These are phyloP conservation scores for Penicillium flavigenum DNA, from an alignment of 495 filamentous ascomycete species.

Conservation along the genomic window DNA sequence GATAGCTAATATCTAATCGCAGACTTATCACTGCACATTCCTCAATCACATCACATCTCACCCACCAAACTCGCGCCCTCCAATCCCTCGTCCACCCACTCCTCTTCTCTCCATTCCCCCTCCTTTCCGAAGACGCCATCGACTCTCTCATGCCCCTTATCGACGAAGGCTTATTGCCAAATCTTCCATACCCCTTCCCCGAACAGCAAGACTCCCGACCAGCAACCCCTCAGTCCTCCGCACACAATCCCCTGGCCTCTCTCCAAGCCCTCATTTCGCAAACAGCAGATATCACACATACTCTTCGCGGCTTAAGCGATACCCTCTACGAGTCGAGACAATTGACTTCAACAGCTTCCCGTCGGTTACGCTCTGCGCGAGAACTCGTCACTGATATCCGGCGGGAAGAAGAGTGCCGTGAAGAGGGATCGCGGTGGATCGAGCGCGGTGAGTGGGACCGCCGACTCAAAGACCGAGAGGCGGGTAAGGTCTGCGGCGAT, in stretches of 20 bases:
- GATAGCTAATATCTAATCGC: constrained; percentile 24
- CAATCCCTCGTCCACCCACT: constrained; percentile 76
- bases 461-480: constrained; percentile 70
- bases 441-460: constrained; percentile 77
- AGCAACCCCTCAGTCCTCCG: constrained; percentile 31
- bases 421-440: constrained; percentile 79
- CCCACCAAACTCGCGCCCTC: constrained; percentile 79
- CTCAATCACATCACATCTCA: constrained; percentile 77
- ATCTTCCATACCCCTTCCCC: constrained; percentile 48
- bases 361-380: constrained; percentile 70
- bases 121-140: constrained; percentile 65
- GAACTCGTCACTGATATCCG: constrained; percentile 82
- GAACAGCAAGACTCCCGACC: constrained; percentile 50
- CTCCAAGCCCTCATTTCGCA: constrained; percentile 54
- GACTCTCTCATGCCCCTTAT: constrained; percentile 67
- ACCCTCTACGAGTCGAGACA: constrained; percentile 93
- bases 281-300: constrained; percentile 74
- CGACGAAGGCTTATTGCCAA: constrained; percentile 52
- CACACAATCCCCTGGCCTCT: constrained; percentile 49
- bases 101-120: constrained; percentile 48
- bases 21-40: constrained; percentile 88
- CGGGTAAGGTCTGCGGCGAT: constrained; percentile 73
- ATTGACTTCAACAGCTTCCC: constrained; percentile 72
- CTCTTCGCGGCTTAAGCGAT: constrained; percentile 83
- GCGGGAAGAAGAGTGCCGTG: constrained; percentile 74